phyloP scores from a whole-genome alignment of 257 asterid genomes.

The Prunella vulgaris region DNA sequence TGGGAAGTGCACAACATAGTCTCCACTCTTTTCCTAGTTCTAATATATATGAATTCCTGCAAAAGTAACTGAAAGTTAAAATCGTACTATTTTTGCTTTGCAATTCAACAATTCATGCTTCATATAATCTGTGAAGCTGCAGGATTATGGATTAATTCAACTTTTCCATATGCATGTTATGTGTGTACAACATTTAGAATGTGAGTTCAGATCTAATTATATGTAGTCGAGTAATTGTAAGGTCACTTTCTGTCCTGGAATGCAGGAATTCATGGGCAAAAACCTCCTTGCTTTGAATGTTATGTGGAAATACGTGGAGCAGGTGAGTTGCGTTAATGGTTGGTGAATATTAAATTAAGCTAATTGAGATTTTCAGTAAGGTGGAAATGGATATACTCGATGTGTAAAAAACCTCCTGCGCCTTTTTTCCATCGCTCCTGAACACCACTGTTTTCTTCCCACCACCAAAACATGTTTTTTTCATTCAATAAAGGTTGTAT shows the following conservation, averaged over 20 bases:
- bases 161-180: background rate
- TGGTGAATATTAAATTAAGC: constrained; percentile 7
- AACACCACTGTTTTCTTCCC: background rate
- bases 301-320: constrained; percentile 99
- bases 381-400: background rate
- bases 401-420: background rate
- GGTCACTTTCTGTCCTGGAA: background rate
- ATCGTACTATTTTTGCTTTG: background rate
- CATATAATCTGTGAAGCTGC: constrained; percentile 1
- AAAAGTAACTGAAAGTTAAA: background rate
- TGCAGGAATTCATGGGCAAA: constrained; percentile 97
- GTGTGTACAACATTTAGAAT: background rate
- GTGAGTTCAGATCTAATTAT: background rate
- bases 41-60: background rate
- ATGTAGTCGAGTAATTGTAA: background rate
- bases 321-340: constrained; percentile 44
- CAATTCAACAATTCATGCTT: background rate
- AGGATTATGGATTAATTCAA: background rate
- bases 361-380: background rate
- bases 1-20: background rate
- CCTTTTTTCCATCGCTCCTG: background rate
- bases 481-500: background rate
- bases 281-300: constrained; percentile 94
- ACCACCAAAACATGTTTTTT: background rate
- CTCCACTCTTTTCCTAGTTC: constrained; percentile 3